Base-by-base conservation (phyloP, 257 asterid species). In the Linaria vulgaris region DNA sequence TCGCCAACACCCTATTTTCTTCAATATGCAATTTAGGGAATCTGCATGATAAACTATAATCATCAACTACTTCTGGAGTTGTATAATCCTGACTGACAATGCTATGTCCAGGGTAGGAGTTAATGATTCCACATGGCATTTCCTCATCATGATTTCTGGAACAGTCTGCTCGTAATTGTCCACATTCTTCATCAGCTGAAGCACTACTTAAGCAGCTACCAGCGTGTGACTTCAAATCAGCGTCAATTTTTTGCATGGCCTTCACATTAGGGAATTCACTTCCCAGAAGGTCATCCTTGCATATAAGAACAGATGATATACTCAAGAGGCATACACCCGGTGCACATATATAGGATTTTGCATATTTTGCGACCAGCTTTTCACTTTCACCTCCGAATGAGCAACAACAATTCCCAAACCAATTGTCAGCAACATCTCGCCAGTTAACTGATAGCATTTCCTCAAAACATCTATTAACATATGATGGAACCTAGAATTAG, bases 381-480 rank as follows among this genome's bases (percentile, higher is more conserved):
- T 87, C 99, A 71, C 90, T 81, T 20, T 77, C 75, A 50, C 94
- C 96, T 65, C 96, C 99, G 68, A 92, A 92, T 24, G 97, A 79
- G 79, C 95, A 92, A 78, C 99, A 92, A 60, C 99, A 92, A 70
- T 83, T 73, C 67, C 99, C 99, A 77, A 92, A 92, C 99, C 99
- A 92, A 75, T 87, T 92, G 72, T 89, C 99, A 53, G 99, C 96
- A n/a, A 63, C 79, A 37, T 92, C 99, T 75, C 81, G 82, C 97
- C 99, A 92, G 75, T 89, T 79, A 56, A 79, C 84, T n/a, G 97
- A 92, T 63, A 94, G 95, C 91, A 89, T 79, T 78, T 89, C 97
- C 78, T 77, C 75, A 68, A 92, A 83, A 56, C 58, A 75, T 63
- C 95, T 85, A 83, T 49, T 69, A 11, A 44, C 48, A 68, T 52